Evolutionary conservation across 371 early-diverging fungal genomes (phyloP).

Genomic region (Gilbertella persicaria): DNA sequence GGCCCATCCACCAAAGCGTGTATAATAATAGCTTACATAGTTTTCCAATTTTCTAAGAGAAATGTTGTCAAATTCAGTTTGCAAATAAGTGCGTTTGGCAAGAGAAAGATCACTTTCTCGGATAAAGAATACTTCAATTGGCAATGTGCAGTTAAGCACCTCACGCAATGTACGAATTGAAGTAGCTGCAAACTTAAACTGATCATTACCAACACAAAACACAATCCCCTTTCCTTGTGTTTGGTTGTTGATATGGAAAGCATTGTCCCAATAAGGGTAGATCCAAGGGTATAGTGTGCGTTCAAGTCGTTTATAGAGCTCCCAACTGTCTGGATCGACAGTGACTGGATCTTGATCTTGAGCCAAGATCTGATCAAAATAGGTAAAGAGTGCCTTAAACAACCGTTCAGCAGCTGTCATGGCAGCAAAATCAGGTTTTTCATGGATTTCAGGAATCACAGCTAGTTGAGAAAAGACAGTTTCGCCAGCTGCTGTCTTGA

Average conservation of each 20-base stretch:
- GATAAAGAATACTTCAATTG: constrained; percentile 67
- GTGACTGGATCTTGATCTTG: constrained; percentile 1
- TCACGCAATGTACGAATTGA: constrained; percentile 35
- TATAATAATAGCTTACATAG: constrained; percentile 36
- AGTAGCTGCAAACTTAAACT: constrained; percentile 30
- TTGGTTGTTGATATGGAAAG: constrained; percentile 27
- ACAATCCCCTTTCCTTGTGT: constrained; percentile 30
- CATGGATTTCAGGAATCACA: constrained; percentile 24
- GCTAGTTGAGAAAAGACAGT: constrained; percentile 22
- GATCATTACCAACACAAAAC: constrained; percentile 31
- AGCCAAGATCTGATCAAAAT: constrained; percentile 28
- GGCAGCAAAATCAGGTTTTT: constrained; percentile 29
- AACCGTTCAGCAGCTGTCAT: constrained; percentile 36
- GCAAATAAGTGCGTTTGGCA: constrained; percentile 34
- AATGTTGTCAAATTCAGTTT: constrained; percentile 44
- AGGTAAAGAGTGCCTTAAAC: constrained; percentile 39
- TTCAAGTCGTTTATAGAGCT: constrained; percentile 17
- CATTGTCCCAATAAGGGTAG: constrained; percentile 26
- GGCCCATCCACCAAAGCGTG: constrained; percentile 53
- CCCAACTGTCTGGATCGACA: constrained; percentile 20
- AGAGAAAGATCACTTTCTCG: constrained; percentile 54
- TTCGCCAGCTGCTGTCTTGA: constrained; percentile 23
- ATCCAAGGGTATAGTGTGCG: constrained; percentile 33
- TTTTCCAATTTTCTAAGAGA: constrained; percentile 40
- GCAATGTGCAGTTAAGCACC: constrained; percentile 53